These are phyloP conservation scores for Leccinum arenicola DNA, from an alignment of 768 basidiomycete genomes.

Conservation along the genomic window DNA sequence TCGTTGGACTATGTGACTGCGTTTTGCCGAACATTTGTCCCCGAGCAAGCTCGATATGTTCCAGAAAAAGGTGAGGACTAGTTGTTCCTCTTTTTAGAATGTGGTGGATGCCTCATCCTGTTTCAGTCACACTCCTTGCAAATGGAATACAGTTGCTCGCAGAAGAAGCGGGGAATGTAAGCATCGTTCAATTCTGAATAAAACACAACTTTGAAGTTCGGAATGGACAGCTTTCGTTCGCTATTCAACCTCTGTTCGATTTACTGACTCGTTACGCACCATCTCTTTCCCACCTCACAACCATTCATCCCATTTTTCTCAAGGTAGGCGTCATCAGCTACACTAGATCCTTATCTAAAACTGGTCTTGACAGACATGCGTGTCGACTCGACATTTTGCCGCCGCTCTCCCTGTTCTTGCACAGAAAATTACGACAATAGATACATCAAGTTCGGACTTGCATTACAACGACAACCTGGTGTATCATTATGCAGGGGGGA, in stretches of 20 bases:
- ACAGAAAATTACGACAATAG: constrained; percentile 65
- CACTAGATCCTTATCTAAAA: not conserved
- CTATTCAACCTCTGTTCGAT: constrained; percentile 56
- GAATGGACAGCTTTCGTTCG: constrained; percentile 36
- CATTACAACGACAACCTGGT: constrained; percentile 74
- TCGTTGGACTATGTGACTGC: constrained; percentile 41
- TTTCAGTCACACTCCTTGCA: constrained; percentile 62
- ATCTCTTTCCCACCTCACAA: constrained; percentile 56
- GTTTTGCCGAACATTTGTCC: constrained; percentile 64
- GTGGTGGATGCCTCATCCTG: constrained; percentile 3
- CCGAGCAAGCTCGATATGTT: constrained; percentile 60
- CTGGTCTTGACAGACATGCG: constrained; percentile 48
- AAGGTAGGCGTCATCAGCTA: constrained; percentile 39
- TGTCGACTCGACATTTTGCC: constrained; percentile 49
- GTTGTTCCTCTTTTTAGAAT: not conserved
- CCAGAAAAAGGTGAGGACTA: constrained; percentile 61
- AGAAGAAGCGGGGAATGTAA: constrained; percentile 47
- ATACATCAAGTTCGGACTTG: constrained; percentile 58
- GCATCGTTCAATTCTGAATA: constrained; percentile 19
- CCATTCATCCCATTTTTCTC: constrained; percentile 68
- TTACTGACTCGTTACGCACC: constrained; percentile 65
- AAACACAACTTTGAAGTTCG: constrained; percentile 18
- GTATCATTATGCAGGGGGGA: constrained; percentile 84
- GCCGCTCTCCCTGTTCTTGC: constrained; percentile 59
- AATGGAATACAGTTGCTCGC: constrained; percentile 57